Evolutionary conservation across 208 protist genomes (phyloP), one percentile per base, ranked within the genome.

Genomic region (Naegleria lovaniensis): DNA sequence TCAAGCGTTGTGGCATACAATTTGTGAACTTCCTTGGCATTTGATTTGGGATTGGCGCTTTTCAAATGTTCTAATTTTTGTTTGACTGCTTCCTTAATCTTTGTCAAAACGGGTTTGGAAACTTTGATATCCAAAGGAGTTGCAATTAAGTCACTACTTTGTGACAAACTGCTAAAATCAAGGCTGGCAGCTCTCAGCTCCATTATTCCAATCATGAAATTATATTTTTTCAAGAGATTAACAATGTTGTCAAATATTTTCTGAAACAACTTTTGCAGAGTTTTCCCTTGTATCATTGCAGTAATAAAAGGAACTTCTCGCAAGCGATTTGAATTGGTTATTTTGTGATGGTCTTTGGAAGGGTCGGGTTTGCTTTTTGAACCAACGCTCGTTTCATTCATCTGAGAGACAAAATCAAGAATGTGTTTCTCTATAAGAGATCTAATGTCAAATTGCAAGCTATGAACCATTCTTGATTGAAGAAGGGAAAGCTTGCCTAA

Each of bases 391-490:
- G 29, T 25, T 5, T 29, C 33, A 58, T 88, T 43, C 9, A 88
- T 36, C 6, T n/a, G 15, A 9, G n/a, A 58, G 0, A 36, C 41
- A 38, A 39, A 89, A 25, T 52, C 48, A 15, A n/a, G 7, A 39
- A 89, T 67, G 7, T 67, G 48, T n/a, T 39, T 67, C 38, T 67
- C 41, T 3, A 89, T 89, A 2, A 89, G 4, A 41, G 85, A 89
- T 22, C 85, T 33, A 11, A 89, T 22, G 29, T 89, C 48, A 40
- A 41, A 89, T 52, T 40, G n/a, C 29, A 89, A 39, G 9, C 41
- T 40, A 16, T 89, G 85, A 29, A 89, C 41, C 41, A 89, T 51
- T 67, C 85, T 55, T 29, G 48, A 67, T 89, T 89, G 85, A 22
- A 67, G 4, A 11, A 48, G 36, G 15, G 48, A 38, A 25, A 89